These are phyloP conservation scores for Tagetes patula DNA, from an alignment of 129 eudicot species.

Conservation along the genomic window DNA sequence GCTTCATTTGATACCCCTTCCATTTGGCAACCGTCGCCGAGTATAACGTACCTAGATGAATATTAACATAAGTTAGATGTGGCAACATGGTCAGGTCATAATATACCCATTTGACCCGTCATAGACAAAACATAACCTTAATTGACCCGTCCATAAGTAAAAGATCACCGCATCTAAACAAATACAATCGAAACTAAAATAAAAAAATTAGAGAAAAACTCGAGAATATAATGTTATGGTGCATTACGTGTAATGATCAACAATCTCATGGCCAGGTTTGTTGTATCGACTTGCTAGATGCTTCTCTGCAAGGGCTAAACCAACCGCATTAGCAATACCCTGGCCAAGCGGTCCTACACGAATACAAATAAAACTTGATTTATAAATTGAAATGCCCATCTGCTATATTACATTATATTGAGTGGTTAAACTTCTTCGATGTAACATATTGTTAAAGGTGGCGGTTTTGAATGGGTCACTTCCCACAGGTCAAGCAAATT, in stretches of 20 bases:
- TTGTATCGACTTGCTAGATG: slow-evolving; percentile 57
- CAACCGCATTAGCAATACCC: slow-evolving; percentile 68
- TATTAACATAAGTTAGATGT: not conserved
- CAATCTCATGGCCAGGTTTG: slow-evolving; percentile 57
- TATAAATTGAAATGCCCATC: not conserved
- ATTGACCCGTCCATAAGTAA: not conserved
- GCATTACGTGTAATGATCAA: slow-evolving; percentile 62
- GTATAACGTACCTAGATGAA: slow-evolving; percentile 43
- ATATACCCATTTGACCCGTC: not conserved
- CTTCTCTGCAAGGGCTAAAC: slow-evolving; percentile 67
- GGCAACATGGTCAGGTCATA: not conserved
- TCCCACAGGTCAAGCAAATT: not conserved
- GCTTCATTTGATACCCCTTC: slow-evolving; percentile 66
- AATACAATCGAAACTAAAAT: not conserved
- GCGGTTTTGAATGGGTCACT: not conserved
- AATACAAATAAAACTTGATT: not conserved
- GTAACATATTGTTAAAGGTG: not conserved
- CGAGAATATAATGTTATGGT: not conserved
- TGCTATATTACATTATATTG: not conserved
- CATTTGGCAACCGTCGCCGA: slow-evolving; percentile 77
- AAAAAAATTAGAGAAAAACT: not conserved
- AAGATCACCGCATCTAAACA: not conserved
- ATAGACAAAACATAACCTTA: not conserved
- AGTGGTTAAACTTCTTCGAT: not conserved
- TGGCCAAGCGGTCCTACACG: slow-evolving; percentile 67